Conservation (phyloP, 2,329 filamentous ascomycete genomes). For the Neoscytalidium dimidiatum region DNA sequence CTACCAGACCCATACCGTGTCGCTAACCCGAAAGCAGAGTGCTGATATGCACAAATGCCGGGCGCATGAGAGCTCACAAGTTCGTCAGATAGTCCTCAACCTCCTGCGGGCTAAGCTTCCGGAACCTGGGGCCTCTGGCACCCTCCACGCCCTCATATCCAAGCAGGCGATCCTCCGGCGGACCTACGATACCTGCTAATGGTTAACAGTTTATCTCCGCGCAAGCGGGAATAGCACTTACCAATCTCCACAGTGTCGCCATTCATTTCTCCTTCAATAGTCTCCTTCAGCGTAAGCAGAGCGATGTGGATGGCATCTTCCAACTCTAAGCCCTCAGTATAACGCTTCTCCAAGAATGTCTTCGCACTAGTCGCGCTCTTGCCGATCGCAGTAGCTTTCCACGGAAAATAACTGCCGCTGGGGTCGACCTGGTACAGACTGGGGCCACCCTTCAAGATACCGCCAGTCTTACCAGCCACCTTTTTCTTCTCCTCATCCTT, state of each 20-base stretch:
- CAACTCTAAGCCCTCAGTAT: conserved; percentile 93
- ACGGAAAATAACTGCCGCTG: conserved; percentile 98
- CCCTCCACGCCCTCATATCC: conserved; percentile 89
- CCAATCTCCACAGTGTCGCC: conserved; percentile 98
- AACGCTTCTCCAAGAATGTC: conserved; percentile 98
- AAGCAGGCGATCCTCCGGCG: conserved; percentile 88
- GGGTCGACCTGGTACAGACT: conserved; percentile 99
- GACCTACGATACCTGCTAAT: conserved; percentile 82
- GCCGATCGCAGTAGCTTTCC: conserved; percentile 98
- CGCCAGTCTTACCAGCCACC: conserved; percentile 84
- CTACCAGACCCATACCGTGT: conserved; percentile 7
- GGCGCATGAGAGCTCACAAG: conserved; percentile 57
- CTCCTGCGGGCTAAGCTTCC: conserved; percentile 94
- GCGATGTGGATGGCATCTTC: conserved; percentile 99
- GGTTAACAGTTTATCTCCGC: conserved; percentile 29
- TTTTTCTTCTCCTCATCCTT: conserved; percentile 67
- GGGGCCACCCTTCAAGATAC: conserved; percentile 91
- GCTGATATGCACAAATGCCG: conserved; percentile 16
- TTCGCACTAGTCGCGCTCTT: conserved; percentile 98
- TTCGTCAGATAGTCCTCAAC: conserved; percentile 99
- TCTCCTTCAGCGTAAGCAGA: conserved; percentile 95
- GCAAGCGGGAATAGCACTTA: conserved; percentile 44
- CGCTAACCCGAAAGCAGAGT: conserved; percentile 16
- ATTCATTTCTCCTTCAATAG: conserved; percentile 99
- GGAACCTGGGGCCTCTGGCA: conserved; percentile 81